Percentiles rank a stretch among this genome's conserved stretches.
Conservation (phyloP, 176 grass and related monocot genomes). For the Dactylis glomerata region DNA sequence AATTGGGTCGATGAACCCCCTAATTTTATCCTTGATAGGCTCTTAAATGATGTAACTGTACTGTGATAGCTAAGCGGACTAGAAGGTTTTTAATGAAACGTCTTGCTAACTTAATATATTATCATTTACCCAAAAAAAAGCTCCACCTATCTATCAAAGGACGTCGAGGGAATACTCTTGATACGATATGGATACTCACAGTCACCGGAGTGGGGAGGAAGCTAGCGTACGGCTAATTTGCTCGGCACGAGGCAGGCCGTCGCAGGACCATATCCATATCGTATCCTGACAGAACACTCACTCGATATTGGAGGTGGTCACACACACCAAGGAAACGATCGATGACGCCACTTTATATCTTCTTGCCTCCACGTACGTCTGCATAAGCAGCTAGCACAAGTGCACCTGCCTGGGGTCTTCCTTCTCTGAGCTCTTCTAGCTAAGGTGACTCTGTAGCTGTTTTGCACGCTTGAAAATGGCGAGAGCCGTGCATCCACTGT, state of each 20-base stretch:
- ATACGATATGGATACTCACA: too few relatives aligned
- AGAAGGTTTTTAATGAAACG: too few relatives aligned
- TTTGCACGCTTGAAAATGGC: constrained; percentile 39
- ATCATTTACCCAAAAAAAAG: too few relatives aligned
- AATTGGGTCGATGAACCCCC: too few relatives aligned
- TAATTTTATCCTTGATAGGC: too few relatives aligned
- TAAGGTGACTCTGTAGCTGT: background rate
- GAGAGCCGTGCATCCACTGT: constrained; percentile 21
- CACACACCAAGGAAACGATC: constrained; percentile 11
- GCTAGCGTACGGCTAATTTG: background rate
- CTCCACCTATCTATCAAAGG: too few relatives aligned
- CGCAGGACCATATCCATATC: background rate
- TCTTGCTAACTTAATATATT: too few relatives aligned
- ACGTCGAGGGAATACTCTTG: too few relatives aligned
- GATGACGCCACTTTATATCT: background rate
- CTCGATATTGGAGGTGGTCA: background rate
- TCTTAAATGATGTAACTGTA: too few relatives aligned
- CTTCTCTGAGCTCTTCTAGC: background rate
- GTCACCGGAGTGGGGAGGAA: background rate
- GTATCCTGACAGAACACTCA: background rate
- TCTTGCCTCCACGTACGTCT: background rate
- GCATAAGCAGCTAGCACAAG: background rate
- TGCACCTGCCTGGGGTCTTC: background rate
- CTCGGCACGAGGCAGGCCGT: constrained; percentile 8
- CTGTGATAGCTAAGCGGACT: too few relatives aligned